Evolutionary conservation across 169 alveolate species (phyloP), one percentile per base, ranked within the genome.

Genomic region (Sarcocystis neurona): DNA sequence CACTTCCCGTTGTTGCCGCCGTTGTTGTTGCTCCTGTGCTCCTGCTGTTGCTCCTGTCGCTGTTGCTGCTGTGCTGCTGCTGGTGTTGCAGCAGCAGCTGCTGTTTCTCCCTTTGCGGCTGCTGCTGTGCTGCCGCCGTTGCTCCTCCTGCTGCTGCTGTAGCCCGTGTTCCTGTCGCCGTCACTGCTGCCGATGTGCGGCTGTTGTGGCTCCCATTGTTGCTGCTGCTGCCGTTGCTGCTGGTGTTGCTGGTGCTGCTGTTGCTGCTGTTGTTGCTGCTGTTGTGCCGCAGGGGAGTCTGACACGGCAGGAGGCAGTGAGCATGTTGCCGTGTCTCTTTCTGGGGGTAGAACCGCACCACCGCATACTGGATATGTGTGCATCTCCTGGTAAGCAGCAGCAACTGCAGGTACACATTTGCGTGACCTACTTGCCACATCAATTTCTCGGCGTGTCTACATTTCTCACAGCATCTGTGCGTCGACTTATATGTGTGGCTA

Each of bases 291-390:
- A 88, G 92, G 92, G 92, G 4, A 72, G 84, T 12, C 63, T 88
- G 50, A 79, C 89, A 5, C 46, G 92, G 23, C 97, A 97, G 91
- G 98, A 97, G 85, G 94, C 97, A 37, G 98, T 97, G 23, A 89
- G 96, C 77, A 97, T 97, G 98, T 77, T 97, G 15, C 98, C 98
- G 37, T 95, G 96, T 41, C 94, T 95, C 74, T 91, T 97, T 70
- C 85, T 97, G 72, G 94, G 92, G 56, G 95, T 95, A 34, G 89
- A 94, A 58, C 92, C 94, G 43, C 89, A 72, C 44, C 93, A 90
- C 66, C 89, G 85, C 50, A 86, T 97, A 50, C 94, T 95, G 77
- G 98, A 97, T 88, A 94, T 96, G 97, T 96, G 98, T 85, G 97
- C 98, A 43, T 97, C 98, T 20, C 98, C 98, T 3, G 91, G 91